phyloP scores from a whole-genome alignment of 768 basidiomycete genomes.

The Mycena albidolilacea region DNA sequence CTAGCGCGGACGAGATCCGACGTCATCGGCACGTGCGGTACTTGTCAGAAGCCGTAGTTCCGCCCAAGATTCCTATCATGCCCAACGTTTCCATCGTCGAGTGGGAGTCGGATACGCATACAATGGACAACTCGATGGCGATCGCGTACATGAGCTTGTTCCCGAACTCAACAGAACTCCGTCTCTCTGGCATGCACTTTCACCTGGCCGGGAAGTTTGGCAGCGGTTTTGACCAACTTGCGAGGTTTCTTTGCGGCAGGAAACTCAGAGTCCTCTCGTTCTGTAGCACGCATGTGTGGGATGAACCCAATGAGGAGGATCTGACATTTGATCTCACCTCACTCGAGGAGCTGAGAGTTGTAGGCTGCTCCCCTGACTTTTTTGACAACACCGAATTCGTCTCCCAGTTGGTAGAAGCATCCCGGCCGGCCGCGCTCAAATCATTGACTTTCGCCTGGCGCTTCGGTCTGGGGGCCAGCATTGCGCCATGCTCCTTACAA shows the following conservation, averaged over 20 bases:
- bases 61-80: conserved; percentile 4
- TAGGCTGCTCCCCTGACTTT: background rate
- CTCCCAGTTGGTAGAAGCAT: background rate
- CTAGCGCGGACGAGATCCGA: background rate
- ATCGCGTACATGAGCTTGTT: conserved; percentile 17
- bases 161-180: background rate
- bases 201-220: background rate
- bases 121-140: background rate
- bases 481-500: too few relatives aligned
- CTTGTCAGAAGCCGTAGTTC: background rate
- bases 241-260: conserved; percentile 2
- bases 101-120: background rate
- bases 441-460: conserved; percentile 5
- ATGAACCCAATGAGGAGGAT: background rate
- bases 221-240: background rate
- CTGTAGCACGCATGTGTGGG: background rate
- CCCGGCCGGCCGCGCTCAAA: background rate
- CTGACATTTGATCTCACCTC: background rate
- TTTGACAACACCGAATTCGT: background rate
- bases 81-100: conserved; percentile 22
- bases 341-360: conserved; percentile 11
- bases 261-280: conserved; percentile 15
- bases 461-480: too few relatives aligned
- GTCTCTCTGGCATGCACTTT: background rate
- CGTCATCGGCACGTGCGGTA: background rate